Evolutionary conservation across 106 monocot species (phyloP).

Genomic region (Dendrobium catenatum): DNA sequence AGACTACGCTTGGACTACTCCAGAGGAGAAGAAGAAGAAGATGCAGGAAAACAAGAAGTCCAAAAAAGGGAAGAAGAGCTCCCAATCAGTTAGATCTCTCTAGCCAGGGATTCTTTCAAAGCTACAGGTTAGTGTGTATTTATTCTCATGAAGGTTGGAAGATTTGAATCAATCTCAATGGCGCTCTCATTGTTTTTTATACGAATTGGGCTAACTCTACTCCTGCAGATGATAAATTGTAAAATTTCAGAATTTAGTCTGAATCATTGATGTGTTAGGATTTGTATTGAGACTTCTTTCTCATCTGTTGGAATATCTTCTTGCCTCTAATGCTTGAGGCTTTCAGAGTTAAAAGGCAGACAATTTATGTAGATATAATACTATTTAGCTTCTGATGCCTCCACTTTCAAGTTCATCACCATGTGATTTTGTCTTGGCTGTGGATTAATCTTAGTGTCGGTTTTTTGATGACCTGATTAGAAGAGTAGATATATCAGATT

Average conservation of each 20-base stretch:
- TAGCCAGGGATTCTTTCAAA: background rate
- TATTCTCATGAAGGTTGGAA: background rate
- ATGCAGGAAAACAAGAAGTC: slow-evolving; percentile 47
- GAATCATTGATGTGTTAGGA: slow-evolving; percentile 6
- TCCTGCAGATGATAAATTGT: background rate
- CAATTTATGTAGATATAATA: background rate
- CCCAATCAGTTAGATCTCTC: slow-evolving; percentile 14
- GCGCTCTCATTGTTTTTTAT: background rate
- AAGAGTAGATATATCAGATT: too few relatives aligned
- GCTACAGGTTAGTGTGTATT: too few relatives aligned
- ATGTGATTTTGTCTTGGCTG: too few relatives aligned
- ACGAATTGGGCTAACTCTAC: background rate
- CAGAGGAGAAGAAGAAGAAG: slow-evolving; percentile 51
- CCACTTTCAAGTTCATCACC: background rate
- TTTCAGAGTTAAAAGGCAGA: background rate
- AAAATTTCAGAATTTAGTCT: slow-evolving; percentile 3
- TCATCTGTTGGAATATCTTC: background rate
- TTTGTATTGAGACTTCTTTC: background rate
- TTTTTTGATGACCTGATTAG: too few relatives aligned
- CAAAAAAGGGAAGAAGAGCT: slow-evolving; percentile 32
- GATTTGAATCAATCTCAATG: background rate
- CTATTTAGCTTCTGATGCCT: background rate
- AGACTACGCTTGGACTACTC: slow-evolving; percentile 49
- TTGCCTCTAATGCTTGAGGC: background rate
- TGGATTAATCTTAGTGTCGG: too few relatives aligned